Percentiles rank a stretch among this genome's conserved stretches.
These are phyloP conservation scores for Coemansia sp. DNA, from an alignment of 192 early-diverging fungal genomes.

Conservation along the genomic window DNA sequence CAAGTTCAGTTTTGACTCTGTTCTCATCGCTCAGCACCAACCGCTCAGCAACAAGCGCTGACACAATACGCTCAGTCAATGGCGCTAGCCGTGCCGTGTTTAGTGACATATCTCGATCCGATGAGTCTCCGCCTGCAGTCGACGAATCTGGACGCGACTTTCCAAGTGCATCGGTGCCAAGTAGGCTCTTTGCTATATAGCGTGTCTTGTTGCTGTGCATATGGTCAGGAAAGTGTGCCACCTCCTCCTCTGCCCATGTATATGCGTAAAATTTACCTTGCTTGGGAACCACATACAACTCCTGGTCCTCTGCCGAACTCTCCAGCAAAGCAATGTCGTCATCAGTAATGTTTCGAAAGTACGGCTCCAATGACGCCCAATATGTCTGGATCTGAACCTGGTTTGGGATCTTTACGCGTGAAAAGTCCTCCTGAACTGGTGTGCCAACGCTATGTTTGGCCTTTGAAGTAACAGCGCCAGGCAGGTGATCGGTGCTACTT, in stretches of 20 bases:
- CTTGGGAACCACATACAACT: conserved; percentile 75
- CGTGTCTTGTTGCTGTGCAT: conserved; percentile 44
- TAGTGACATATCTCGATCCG: conserved; percentile 58
- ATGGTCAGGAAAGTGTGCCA: conserved; percentile 56
- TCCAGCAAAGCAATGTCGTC: conserved; percentile 76
- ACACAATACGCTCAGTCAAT: conserved; percentile 77
- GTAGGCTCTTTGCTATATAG: conserved; percentile 23
- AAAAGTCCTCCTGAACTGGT: conserved; percentile 62
- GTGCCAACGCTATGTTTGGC: conserved; percentile 43
- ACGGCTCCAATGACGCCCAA: conserved; percentile 82
- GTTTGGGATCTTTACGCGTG: conserved; percentile 68
- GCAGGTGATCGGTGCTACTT: conserved; percentile 10
- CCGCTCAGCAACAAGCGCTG: conserved; percentile 67
- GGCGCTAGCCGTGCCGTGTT: conserved; percentile 66
- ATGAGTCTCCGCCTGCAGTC: conserved; percentile 16
- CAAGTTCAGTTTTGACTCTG: not conserved
- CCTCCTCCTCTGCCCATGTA: conserved; percentile 69
- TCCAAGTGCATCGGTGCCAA: conserved; percentile 10
- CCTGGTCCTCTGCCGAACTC: conserved; percentile 58
- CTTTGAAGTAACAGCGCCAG: conserved; percentile 22
- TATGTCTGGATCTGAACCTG: conserved; percentile 85
- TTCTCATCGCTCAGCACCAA: conserved; percentile 39
- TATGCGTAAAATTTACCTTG: conserved; percentile 75
- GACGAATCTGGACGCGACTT: conserved; percentile 3
- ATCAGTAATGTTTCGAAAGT: conserved; percentile 75